Conservation (phyloP, 129 eudicot species). For the Calendula officinalis region DNA sequence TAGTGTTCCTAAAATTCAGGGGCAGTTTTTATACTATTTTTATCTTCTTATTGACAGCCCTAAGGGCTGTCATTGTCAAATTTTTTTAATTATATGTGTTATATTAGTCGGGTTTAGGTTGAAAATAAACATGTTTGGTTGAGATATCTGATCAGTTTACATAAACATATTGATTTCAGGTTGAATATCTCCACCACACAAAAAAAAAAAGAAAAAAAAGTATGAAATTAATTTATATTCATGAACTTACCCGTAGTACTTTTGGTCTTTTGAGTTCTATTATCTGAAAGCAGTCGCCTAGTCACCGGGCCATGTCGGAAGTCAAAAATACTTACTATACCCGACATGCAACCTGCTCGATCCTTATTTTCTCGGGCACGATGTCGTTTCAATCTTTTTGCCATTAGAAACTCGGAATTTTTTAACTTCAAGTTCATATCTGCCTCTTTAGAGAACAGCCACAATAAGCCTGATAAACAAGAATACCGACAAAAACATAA, state of each 20-base stretch:
- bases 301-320: conserved; percentile 69
- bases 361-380: conserved; percentile 41
- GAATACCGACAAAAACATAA: neutral
- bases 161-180: too few relatives aligned
- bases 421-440: conserved; percentile 22
- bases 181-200: too few relatives aligned
- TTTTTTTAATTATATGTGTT: too few relatives aligned
- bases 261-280: conserved; percentile 19
- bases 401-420: conserved; percentile 41
- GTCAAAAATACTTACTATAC: conserved; percentile 68
- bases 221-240: too few relatives aligned
- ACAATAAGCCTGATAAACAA: conserved; percentile 28
- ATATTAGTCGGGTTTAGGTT: too few relatives aligned
- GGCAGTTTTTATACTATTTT: too few relatives aligned
- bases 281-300: conserved; percentile 58
- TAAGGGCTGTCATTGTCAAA: too few relatives aligned
- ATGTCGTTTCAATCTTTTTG: conserved; percentile 58
- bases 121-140: too few relatives aligned
- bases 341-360: conserved; percentile 78
- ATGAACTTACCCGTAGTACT: conserved; percentile 15
- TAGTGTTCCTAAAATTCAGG: too few relatives aligned
- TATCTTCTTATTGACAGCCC: too few relatives aligned
- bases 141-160: too few relatives aligned
- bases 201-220: conserved; percentile 7
- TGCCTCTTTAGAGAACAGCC: conserved; percentile 10